Base-by-base conservation (phyloP, 805 yeast species). In the Hanseniaspora thailandica region DNA sequence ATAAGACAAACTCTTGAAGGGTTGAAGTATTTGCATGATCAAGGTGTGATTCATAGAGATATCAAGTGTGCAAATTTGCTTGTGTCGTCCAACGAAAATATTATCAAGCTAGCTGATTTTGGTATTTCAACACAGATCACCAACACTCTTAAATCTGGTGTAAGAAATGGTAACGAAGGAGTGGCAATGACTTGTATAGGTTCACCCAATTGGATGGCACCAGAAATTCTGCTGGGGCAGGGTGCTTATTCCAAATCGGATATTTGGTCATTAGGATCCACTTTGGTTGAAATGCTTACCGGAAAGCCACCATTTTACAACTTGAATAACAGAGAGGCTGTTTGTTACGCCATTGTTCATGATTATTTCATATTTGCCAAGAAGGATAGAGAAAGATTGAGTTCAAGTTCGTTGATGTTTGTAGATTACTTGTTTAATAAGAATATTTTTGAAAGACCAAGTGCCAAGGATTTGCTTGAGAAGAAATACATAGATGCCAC, bases 141-240 rank as follows among this genome's bases (percentile, higher is more conserved):
- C 58, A 79, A 80, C 59, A 50, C 54, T 10, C 35, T 50, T 19
- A 50, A 43, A 20, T 26, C 54, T 20, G 39, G 45, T 13, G 33
- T 13, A 25, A 43, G 45, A 39, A 39, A 22, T 7, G 22, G 38
- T 5, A 43, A 43, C 15, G 54, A 45, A 40, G 54, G 47, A 13
- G 61, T 80, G 55, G 73, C 84, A 41, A 71, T 74, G 63, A 78
- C 82, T 0, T 72, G 77, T 62, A 81, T 77, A 7, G 98, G 98
- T 1, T 87, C 97, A 0, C 95, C 97, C 0, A 85, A 90, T 63
- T 93, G 97, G 97, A 89, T 93, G 96, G 97, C 98, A 0, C 98
- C 98, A 0, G 98, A 93, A 63, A 81, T 94, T 2, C 84, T 93
- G 4, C 72, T 82, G 40, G 81, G 87, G 60, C 85, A 83, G 61